phyloP scores from a whole-genome alignment of 805 yeast genomes.

The Priceomyces carsonii region DNA sequence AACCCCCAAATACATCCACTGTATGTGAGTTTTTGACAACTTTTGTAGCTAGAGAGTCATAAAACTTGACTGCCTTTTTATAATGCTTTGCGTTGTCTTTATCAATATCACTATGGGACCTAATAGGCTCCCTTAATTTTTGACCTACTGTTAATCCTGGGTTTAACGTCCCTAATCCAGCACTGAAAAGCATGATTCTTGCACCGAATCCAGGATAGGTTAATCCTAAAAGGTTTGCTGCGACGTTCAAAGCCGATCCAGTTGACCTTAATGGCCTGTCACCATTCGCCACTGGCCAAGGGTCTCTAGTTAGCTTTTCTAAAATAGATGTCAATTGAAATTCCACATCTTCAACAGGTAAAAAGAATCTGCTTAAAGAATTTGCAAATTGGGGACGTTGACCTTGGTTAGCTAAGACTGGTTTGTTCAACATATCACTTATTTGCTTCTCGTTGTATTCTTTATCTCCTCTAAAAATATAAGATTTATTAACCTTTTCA shows the following conservation, averaged over 20 bases:
- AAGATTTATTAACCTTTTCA: slow-evolving; percentile 67
- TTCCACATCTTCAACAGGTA: slow-evolving; percentile 77
- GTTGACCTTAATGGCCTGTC: slow-evolving; percentile 88
- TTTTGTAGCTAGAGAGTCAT: slow-evolving; percentile 70
- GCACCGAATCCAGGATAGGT: slow-evolving; percentile 85
- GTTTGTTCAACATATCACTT: slow-evolving; percentile 49
- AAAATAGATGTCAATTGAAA: slow-evolving; percentile 77
- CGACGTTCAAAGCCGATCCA: slow-evolving; percentile 88
- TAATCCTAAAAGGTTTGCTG: slow-evolving; percentile 77
- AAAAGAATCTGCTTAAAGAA: slow-evolving; percentile 59
- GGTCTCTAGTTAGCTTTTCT: slow-evolving; percentile 75
- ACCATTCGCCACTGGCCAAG: slow-evolving; percentile 86
- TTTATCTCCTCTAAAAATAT: slow-evolving; percentile 85
- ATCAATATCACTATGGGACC: slow-evolving; percentile 97
- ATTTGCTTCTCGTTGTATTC: slow-evolving; percentile 76
- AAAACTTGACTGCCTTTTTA: slow-evolving; percentile 81
- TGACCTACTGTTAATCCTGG: slow-evolving; percentile 94
- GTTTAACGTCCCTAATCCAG: slow-evolving; percentile 92
- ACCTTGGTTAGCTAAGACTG: slow-evolving; percentile 25
- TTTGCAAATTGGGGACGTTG: slow-evolving; percentile 29
- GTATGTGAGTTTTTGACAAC: slow-evolving; percentile 74
- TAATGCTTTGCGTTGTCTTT: slow-evolving; percentile 84
- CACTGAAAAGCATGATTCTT: slow-evolving; percentile 84
- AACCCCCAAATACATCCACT: slow-evolving; percentile 89
- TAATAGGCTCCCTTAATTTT: slow-evolving; percentile 90